Conservation (phyloP, 2,329 filamentous ascomycete genomes). For the Ophiostoma fasciatum region DNA sequence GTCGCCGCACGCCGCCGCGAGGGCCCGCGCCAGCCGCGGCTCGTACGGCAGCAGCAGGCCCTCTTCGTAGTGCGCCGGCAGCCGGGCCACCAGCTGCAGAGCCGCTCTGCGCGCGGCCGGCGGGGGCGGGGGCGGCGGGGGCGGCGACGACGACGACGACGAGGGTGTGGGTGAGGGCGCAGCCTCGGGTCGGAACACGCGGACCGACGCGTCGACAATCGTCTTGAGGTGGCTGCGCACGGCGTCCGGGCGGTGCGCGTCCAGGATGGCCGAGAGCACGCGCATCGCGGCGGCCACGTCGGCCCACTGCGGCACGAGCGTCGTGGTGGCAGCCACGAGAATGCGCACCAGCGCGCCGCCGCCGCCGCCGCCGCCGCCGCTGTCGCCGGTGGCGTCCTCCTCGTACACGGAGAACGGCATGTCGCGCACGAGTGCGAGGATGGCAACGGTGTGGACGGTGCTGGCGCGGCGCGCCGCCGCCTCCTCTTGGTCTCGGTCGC, state of each 20-base stretch:
- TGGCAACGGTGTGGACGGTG: slow-evolving; percentile 29
- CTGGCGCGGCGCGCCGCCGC: slow-evolving; percentile 11
- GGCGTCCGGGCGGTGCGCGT: slow-evolving; percentile 27
- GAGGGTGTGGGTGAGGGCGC: too few species aligned
- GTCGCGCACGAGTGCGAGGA: slow-evolving; percentile 34
- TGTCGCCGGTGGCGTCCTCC: slow-evolving; percentile 24
- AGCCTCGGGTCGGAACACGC: too few species aligned
- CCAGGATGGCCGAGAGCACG: slow-evolving; percentile 33
- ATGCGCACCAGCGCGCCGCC: slow-evolving; percentile 29
- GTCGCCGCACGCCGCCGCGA: slow-evolving; percentile 38
- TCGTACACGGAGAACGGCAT: slow-evolving; percentile 36
- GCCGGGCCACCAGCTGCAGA: slow-evolving; percentile 30
- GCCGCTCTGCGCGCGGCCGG: slow-evolving; percentile 29
- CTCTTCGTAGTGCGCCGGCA: slow-evolving; percentile 34
- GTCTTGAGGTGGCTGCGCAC: slow-evolving; percentile 33
- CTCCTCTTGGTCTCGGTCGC: neutral
- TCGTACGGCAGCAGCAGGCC: slow-evolving; percentile 29
- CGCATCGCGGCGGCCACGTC: slow-evolving; percentile 34
- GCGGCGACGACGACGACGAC: slow-evolving; percentile 1
- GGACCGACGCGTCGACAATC: slow-evolving; percentile 29
- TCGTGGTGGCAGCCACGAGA: slow-evolving; percentile 31
- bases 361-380: slow-evolving; percentile 27
- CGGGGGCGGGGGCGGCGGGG: neutral
- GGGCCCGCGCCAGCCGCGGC: slow-evolving; percentile 28
- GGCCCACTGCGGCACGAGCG: slow-evolving; percentile 20